phyloP scores from a whole-genome alignment of 805 yeast genomes.

The Wickerhamiella spandovensis region DNA sequence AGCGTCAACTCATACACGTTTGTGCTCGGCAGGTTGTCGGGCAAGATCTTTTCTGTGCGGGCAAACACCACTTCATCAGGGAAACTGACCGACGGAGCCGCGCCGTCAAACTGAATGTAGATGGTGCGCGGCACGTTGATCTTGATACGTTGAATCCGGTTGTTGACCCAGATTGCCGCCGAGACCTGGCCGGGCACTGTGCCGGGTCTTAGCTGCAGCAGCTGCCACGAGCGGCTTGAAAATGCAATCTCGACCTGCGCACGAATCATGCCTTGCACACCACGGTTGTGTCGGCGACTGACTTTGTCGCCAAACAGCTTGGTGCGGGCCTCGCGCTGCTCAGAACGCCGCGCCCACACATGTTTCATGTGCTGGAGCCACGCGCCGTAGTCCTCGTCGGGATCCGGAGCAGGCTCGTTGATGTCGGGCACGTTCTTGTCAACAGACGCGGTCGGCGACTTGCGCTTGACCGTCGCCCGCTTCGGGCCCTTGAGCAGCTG shows the following conservation, averaged over 20 bases:
- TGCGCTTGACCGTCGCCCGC: conserved; percentile 16
- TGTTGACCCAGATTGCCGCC: conserved; percentile 55
- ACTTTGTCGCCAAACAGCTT: conserved; percentile 63
- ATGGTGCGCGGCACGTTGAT: conserved; percentile 65
- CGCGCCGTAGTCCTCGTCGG: conserved; percentile 28
- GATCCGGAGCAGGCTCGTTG: conserved; percentile 17
- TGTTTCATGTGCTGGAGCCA: conserved; percentile 61
- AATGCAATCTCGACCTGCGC: conserved; percentile 61
- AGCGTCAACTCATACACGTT: conserved; percentile 49
- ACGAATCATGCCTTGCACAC: conserved; percentile 55
- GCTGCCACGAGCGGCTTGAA: conserved; percentile 65
- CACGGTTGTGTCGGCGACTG: conserved; percentile 29
- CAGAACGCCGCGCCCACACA: conserved; percentile 76
- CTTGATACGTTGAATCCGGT: conserved; percentile 57
- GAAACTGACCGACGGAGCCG: conserved; percentile 5
- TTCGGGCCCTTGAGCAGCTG: conserved; percentile 8
- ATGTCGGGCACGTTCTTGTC: conserved; percentile 14
- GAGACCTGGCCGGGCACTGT: conserved; percentile 56
- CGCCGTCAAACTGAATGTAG: conserved; percentile 35
- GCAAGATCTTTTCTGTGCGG: conserved; percentile 47
- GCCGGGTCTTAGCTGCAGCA: conserved; percentile 32
- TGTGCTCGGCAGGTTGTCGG: conserved; percentile 43
- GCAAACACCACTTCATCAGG: conserved; percentile 29
- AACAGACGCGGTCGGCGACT: conserved; percentile 28
- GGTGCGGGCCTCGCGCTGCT: conserved; percentile 55